A percentile compares a stretch with the other conserved stretches of the same genome.
These are phyloP conservation scores for Huntiella savannae DNA, from an alignment of 2,329 filamentous ascomycete genomes.

Conservation along the genomic window DNA sequence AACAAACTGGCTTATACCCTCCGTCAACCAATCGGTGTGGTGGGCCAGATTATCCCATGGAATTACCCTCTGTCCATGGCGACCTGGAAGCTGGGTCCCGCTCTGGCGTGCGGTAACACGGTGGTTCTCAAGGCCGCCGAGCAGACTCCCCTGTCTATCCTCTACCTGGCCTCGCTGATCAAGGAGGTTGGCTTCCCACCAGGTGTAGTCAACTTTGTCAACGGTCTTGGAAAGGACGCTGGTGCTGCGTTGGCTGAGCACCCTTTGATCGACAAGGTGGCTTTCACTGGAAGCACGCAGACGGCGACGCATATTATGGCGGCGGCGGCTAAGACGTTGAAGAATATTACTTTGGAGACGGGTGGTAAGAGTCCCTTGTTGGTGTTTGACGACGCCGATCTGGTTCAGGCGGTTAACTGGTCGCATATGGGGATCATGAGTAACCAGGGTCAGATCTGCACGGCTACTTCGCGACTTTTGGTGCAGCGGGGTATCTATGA, in stretches of 20 bases:
- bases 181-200: conserved; percentile 54
- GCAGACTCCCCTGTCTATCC: conserved; percentile 39
- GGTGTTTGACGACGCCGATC: conserved; percentile 39
- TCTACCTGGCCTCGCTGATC: conserved; percentile 43
- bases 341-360: conserved; percentile 40
- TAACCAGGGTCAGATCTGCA: conserved; percentile 42
- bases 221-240: conserved; percentile 43
- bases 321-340: conserved; percentile 38
- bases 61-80: conserved; percentile 65
- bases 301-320: conserved; percentile 55
- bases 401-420: conserved; percentile 43
- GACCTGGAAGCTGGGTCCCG: conserved; percentile 35
- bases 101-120: conserved; percentile 37
- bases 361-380: conserved; percentile 41
- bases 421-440: conserved; percentile 26
- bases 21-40: conserved; percentile 59
- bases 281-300: conserved; percentile 51
- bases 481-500: conserved; percentile 39
- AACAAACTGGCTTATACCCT: conserved; percentile 60
- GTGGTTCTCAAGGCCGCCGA: conserved; percentile 41
- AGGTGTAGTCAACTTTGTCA: conserved; percentile 53
- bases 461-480: conserved; percentile 37
- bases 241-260: conserved; percentile 47
- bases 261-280: conserved; percentile 47
- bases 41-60: conserved; percentile 62